phyloP scores from a whole-genome alignment of 305 asterid genomes.

The Stenogyne calaminthoides region DNA sequence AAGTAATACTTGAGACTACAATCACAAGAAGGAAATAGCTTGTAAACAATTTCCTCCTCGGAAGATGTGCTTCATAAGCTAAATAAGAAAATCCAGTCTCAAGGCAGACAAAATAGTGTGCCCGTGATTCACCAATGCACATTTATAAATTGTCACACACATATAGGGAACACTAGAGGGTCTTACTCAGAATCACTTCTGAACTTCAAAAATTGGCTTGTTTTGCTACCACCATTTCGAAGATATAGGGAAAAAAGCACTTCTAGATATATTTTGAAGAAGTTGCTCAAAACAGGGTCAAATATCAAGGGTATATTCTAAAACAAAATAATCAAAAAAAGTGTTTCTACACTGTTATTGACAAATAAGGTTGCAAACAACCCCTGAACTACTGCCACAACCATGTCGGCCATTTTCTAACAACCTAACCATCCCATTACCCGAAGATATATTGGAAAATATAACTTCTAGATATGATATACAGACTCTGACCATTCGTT shows the following conservation, averaged over 20 bases:
- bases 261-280: too few species aligned
- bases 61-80: background rate
- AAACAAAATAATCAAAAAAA: slow-evolving; percentile 12
- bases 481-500: slow-evolving; percentile 1
- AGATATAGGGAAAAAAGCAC: too few species aligned
- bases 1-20: background rate
- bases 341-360: too few species aligned
- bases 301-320: background rate
- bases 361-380: too few species aligned
- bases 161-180: background rate
- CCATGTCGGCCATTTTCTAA: too few species aligned
- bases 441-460: background rate
- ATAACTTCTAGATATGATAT: background rate
- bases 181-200: background rate
- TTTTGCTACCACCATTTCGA: too few species aligned
- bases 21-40: background rate
- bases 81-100: slow-evolving; percentile 6
- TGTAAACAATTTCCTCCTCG: background rate
- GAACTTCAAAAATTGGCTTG: background rate
- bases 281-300: slow-evolving; percentile 6
- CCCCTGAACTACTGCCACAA: too few species aligned
- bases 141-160: background rate
- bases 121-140: background rate
- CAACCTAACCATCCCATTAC: too few species aligned
- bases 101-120: background rate